Percentiles rank a stretch among this genome's conserved stretches.
Conservation (phyloP, 1,284 basidiomycete species). For the Tilletia indica region DNA sequence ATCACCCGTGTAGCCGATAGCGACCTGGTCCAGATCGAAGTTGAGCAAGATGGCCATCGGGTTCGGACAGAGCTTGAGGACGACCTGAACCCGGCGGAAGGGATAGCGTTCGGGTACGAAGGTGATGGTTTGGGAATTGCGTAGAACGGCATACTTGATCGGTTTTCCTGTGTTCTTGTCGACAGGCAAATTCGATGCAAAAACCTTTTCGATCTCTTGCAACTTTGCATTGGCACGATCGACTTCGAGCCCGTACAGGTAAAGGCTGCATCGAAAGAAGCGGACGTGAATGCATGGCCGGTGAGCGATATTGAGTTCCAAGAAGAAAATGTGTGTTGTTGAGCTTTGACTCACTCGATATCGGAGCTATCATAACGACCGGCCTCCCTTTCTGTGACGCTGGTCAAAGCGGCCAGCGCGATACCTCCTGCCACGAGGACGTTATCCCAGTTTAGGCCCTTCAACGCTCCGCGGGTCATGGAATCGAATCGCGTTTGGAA, state of each 20-base stretch:
- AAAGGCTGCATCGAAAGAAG: conserved; percentile 7
- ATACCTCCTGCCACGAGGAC: conserved; percentile 19
- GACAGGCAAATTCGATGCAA: conserved; percentile 11
- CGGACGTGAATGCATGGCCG: background rate
- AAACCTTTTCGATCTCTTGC: conserved; percentile 17
- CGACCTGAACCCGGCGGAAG: conserved; percentile 23
- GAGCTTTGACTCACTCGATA: conserved; percentile 18
- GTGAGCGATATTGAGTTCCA: too few species aligned
- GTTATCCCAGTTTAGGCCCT: conserved; percentile 19
- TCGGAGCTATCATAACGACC: background rate
- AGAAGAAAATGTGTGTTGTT: too few species aligned
- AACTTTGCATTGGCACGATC: conserved; percentile 18
- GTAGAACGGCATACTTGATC: conserved; percentile 12
- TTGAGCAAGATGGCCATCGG: conserved; percentile 29
- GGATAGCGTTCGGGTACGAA: conserved; percentile 24
- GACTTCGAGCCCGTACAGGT: conserved; percentile 1
- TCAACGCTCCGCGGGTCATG: conserved; percentile 13
- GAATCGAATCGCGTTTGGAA: conserved; percentile 4
- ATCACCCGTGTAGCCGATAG: conserved; percentile 22
- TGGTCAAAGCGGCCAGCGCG: conserved; percentile 17
- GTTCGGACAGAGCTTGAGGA: conserved; percentile 23
- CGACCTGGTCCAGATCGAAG: conserved; percentile 30
- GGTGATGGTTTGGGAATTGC: conserved; percentile 26
- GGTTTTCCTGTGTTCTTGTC: background rate
- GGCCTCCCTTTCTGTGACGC: conserved; percentile 11